Evolutionary conservation across 1,284 basidiomycete genomes (phyloP).

Genomic region (Heterobasidion annosum): DNA sequence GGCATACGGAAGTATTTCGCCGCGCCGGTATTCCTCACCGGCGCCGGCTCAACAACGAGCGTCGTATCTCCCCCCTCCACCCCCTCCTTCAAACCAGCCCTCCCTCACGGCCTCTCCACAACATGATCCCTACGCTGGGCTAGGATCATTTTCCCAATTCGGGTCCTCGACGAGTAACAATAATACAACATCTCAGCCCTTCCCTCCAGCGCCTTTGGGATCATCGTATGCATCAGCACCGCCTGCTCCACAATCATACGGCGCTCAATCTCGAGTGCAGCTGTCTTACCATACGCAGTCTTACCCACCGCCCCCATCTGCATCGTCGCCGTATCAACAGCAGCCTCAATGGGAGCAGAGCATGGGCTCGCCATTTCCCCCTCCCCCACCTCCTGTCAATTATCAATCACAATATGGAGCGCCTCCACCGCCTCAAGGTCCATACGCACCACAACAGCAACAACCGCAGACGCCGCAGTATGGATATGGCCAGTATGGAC

Average conservation of each 20-base stretch:
- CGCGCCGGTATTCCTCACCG: constrained; percentile 1
- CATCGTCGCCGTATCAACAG: constrained; percentile 4
- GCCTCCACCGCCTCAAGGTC: constrained; percentile 19
- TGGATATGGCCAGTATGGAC: constrained; percentile 8
- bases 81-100: constrained; percentile 15
- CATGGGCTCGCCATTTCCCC: constrained; percentile 16
- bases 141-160: constrained; percentile 8
- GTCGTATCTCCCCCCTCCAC: constrained; percentile 2
- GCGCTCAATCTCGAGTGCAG: not conserved
- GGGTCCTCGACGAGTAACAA: constrained; percentile 2
- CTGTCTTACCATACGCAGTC: constrained; percentile 10
- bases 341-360: constrained; percentile 10
- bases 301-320: constrained; percentile 8
- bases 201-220: constrained; percentile 22
- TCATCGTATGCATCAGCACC: constrained; percentile 7
- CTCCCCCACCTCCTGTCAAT: constrained; percentile 23
- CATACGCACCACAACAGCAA: constrained; percentile 17
- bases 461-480: constrained; percentile 20
- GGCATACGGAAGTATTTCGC: not conserved
- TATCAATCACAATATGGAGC: constrained; percentile 19
- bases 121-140: constrained; percentile 11
- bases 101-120: constrained; percentile 15
- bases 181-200: constrained; percentile 15
- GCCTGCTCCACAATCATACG: not conserved
- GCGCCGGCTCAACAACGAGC: constrained; percentile 1